Evolutionary conservation across 2,329 filamentous ascomycete genomes (phyloP).

Genomic region (Pestalotiopsis sp.): DNA sequence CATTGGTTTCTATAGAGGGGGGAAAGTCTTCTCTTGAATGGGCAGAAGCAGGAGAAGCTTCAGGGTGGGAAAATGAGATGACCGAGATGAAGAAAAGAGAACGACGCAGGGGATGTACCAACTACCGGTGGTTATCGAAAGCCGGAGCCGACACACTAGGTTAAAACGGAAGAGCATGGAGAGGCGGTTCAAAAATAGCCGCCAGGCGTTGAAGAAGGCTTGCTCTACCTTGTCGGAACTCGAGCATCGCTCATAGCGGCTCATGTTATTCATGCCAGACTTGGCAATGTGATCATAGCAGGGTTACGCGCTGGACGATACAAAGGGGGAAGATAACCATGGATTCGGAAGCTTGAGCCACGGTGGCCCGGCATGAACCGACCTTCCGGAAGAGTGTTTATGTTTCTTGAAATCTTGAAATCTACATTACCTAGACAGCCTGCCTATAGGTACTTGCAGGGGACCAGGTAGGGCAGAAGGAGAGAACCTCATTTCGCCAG

Average conservation of each 20-base stretch:
- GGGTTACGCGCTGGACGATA: background rate
- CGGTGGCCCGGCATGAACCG: background rate
- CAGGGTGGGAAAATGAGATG: background rate
- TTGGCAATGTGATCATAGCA: slow-evolving; percentile 8
- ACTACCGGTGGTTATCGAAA: background rate
- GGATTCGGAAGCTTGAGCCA: background rate
- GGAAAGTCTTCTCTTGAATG: background rate
- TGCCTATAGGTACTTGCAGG: background rate
- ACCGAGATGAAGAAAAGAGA: background rate
- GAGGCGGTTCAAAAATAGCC: background rate
- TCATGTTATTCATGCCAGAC: background rate
- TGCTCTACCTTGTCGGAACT: background rate
- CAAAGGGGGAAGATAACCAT: background rate
- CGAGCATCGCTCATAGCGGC: background rate
- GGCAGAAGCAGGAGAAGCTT: background rate
- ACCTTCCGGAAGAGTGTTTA: slow-evolving; percentile 10
- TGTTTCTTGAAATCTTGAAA: background rate
- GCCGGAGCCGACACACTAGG: background rate
- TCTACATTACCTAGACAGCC: background rate
- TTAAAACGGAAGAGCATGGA: background rate
- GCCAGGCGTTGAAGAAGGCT: background rate
- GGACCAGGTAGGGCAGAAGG: background rate
- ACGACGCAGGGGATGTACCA: background rate
- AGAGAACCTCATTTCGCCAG: background rate
- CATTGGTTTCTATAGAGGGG: background rate